These are phyloP conservation scores for Flaveria floridana DNA, from an alignment of 140 eudicot genomes.

Conservation along the genomic window DNA sequence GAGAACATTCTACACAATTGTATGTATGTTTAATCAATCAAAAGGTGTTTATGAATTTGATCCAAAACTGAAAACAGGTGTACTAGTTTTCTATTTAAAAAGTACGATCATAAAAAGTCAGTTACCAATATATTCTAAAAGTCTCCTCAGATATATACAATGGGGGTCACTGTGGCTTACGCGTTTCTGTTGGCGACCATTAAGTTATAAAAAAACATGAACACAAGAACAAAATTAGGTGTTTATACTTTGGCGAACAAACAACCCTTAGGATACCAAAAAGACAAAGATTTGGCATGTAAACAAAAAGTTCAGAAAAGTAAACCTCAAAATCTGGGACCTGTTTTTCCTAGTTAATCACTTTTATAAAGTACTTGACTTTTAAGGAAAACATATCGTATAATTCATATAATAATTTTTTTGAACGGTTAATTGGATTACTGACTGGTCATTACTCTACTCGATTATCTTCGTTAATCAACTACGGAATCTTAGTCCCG, in stretches of 20 bases:
- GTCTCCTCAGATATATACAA: neutral
- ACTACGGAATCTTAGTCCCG: no score
- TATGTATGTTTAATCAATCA: no score
- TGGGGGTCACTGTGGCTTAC: constrained; percentile 15
- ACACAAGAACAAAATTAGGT: constrained; percentile 6
- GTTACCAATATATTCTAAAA: neutral
- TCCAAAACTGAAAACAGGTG: no score
- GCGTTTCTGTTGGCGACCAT: constrained; percentile 33
- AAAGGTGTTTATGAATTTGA: no score
- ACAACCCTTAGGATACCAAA: neutral
- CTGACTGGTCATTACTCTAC: no score
- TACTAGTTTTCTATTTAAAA: no score
- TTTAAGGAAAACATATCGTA: neutral
- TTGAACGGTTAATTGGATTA: no score
- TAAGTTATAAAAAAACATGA: neutral
- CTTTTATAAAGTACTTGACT: neutral
- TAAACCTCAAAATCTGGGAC: constrained; percentile 38
- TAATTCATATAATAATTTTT: neutral
- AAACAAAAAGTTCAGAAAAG: constrained; percentile 34
- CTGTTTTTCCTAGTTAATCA: constrained; percentile 21
- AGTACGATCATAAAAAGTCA: neutral
- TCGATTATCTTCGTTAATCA: no score
- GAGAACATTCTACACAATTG: no score
- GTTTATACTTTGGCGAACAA: constrained; percentile 10
- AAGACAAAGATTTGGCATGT: constrained; percentile 25